Evolutionary conservation across 2,329 filamentous ascomycete genomes (phyloP).

Genomic region (Cercospora sesami): DNA sequence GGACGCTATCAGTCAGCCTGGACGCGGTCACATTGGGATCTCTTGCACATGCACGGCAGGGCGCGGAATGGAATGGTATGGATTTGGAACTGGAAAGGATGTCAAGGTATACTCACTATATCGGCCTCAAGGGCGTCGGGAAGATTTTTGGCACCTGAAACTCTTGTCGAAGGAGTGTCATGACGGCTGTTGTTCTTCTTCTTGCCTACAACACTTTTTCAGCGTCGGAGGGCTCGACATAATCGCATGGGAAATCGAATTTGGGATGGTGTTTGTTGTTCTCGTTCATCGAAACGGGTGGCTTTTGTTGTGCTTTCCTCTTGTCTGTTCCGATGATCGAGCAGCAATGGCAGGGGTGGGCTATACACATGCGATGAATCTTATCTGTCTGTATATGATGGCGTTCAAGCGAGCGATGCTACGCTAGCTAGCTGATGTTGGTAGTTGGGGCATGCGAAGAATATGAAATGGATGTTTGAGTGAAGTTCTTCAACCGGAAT

Average conservation of each 20-base stretch:
- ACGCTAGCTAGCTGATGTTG: background rate
- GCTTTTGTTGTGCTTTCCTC: background rate
- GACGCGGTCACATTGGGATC: background rate
- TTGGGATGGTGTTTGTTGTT: background rate
- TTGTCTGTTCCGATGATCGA: background rate
- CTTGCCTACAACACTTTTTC: background rate
- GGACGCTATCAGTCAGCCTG: background rate
- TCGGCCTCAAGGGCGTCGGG: background rate
- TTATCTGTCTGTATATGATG: slow-evolving; percentile 1
- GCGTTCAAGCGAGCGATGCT: slow-evolving; percentile 1
- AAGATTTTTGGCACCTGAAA: background rate
- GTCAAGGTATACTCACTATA: background rate
- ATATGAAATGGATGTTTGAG: background rate
- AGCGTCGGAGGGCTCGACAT: background rate
- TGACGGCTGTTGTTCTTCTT: background rate
- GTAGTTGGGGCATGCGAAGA: background rate
- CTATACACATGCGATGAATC: background rate
- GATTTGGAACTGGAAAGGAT: background rate
- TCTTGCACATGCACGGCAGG: background rate
- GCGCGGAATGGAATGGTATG: background rate
- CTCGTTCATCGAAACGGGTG: background rate
- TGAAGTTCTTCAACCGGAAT: too few species aligned
- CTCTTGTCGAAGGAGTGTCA: background rate
- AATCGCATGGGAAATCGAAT: background rate
- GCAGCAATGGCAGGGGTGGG: background rate